A percentile compares a stretch with the other conserved stretches of the same genome.
Evolutionary conservation across 1,284 basidiomycete species (phyloP).

Genomic region (Rhizoctonia solani): DNA sequence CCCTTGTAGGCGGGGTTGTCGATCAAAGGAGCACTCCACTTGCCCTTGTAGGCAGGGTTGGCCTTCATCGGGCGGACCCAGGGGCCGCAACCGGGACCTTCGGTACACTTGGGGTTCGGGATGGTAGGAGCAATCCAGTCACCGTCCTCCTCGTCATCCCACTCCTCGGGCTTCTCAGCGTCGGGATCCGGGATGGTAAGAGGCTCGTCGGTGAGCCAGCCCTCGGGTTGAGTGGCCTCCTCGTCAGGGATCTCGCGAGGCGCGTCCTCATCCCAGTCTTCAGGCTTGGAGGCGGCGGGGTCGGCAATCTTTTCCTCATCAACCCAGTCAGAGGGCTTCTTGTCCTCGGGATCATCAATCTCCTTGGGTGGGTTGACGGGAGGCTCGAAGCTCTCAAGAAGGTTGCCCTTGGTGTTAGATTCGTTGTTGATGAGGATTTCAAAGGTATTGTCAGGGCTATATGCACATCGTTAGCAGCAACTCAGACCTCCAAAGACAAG

Average conservation of each 20-base stretch:
- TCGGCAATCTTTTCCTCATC: slow-evolving; percentile 86
- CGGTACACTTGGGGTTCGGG: slow-evolving; percentile 86
- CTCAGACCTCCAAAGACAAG: slow-evolving; percentile 5
- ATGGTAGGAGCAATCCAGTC: slow-evolving; percentile 94
- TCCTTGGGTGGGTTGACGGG: slow-evolving; percentile 90
- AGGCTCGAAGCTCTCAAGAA: slow-evolving; percentile 96
- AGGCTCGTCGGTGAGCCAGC: slow-evolving; percentile 94
- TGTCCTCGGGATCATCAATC: slow-evolving; percentile 90
- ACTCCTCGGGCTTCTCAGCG: slow-evolving; percentile 97
- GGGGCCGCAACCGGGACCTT: slow-evolving; percentile 90
- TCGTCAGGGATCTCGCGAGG: slow-evolving; percentile 89
- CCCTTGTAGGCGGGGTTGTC: slow-evolving; percentile 99
- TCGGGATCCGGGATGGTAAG: slow-evolving; percentile 87
- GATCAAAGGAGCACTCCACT: slow-evolving; percentile 92
- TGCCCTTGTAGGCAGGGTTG: slow-evolving; percentile 94
- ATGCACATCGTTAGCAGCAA: slow-evolving; percentile 28
- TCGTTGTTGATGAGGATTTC: slow-evolving; percentile 93
- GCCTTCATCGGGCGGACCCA: slow-evolving; percentile 86
- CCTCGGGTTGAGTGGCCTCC: slow-evolving; percentile 87
- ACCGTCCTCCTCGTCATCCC: slow-evolving; percentile 99
- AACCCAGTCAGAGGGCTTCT: slow-evolving; percentile 93
- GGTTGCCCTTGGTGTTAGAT: slow-evolving; percentile 74
- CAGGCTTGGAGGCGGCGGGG: slow-evolving; percentile 85
- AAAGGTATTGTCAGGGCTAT: slow-evolving; percentile 92
- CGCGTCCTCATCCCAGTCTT: slow-evolving; percentile 95